Evolutionary conservation across 2,329 filamentous ascomycete species (phyloP), one percentile per base, ranked within the genome.

Genomic region (Sphaerulina musiva): DNA sequence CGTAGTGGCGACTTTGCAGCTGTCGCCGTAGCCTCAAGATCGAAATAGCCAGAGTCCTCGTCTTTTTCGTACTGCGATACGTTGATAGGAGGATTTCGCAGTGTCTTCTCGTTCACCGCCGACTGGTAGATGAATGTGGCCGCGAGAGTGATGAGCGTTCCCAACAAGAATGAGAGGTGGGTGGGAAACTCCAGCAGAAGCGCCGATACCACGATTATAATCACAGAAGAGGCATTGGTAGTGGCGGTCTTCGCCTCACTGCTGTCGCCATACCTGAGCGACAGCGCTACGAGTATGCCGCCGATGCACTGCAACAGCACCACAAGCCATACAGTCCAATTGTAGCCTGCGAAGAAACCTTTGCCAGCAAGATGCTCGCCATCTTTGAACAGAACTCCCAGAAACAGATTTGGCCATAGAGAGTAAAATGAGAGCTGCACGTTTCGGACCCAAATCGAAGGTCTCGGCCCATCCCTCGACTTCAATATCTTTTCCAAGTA

Each of bases 291-390:
- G n/a, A 95, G 74, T 29, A 97, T 80, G 23, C 92, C 93, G 32
- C 91, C 91, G 36, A 85, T 73, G 0, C 91, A 87, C 69, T 98
- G 93, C 55, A 93, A 80, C 5, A 83, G 68, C 62, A 97, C 87
- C 4, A 90, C 87, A 4, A 83, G 78, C 90, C 91, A 96, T 2
- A 97, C 92, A 17, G 92, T 79, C 78, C 82, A 86, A 69, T 95
- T 96, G 73, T 97, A 98, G 2, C 93, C 93, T 54, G 87, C 86
- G 63, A 98, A 97, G 72, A 97, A 95, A 10, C 93, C 93, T 58
- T 88, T 83, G 69, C 86, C 82, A 26, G 85, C 80, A 59, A 98
- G 90, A 40, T 87, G 85, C 57, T 84, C 82, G 26, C 92, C 93
- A 62, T 98, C 93, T 59, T 89, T 87, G 73, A 88, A 87, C 2